A percentile compares a stretch with the other conserved stretches of the same genome.
Evolutionary conservation across 129 eudicot species (phyloP).

Genomic region (Rutidosis leptorrhynchoides): DNA sequence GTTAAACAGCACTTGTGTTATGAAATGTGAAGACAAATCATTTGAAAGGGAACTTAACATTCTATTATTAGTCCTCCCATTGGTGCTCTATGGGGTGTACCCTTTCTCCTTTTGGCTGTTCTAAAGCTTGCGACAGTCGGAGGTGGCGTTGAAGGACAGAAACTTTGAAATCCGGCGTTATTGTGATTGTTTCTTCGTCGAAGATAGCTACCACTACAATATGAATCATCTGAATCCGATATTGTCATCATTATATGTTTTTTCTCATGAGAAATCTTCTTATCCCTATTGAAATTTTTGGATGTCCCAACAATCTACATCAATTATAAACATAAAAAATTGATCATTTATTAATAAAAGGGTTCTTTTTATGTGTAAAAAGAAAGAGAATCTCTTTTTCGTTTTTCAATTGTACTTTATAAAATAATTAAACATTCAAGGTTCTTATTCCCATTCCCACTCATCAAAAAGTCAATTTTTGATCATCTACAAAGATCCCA

Average conservation of each 20-base stretch:
- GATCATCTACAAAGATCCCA: constrained; percentile 18
- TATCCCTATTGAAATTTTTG: constrained; percentile 43
- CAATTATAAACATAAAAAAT: not conserved
- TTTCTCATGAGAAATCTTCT: constrained; percentile 44
- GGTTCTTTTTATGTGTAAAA: not conserved
- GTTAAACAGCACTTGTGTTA: constrained; percentile 29
- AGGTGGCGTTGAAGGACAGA: constrained; percentile 86
- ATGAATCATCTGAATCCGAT: constrained; percentile 70
- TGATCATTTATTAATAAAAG: not conserved
- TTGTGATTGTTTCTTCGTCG: constrained; percentile 27
- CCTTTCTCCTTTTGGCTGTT: constrained; percentile 85
- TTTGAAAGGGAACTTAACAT: constrained; percentile 33
- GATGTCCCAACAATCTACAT: constrained; percentile 76
- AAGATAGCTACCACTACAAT: constrained; percentile 51
- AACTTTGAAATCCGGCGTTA: constrained; percentile 42
- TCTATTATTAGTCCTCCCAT: constrained; percentile 67
- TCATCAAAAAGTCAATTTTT: constrained; percentile 32
- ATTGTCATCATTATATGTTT: constrained; percentile 31
- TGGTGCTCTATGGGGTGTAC: constrained; percentile 95
- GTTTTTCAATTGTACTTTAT: constrained; percentile 12
- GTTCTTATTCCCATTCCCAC: constrained; percentile 26
- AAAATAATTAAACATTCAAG: constrained; percentile 32
- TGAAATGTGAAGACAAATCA: constrained; percentile 10
- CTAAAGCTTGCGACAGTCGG: constrained; percentile 47
- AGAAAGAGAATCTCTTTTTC: constrained; percentile 16